phyloP scores from a whole-genome alignment of 352 stramenopile genomes.

The Phytophthora pluvialis region DNA sequence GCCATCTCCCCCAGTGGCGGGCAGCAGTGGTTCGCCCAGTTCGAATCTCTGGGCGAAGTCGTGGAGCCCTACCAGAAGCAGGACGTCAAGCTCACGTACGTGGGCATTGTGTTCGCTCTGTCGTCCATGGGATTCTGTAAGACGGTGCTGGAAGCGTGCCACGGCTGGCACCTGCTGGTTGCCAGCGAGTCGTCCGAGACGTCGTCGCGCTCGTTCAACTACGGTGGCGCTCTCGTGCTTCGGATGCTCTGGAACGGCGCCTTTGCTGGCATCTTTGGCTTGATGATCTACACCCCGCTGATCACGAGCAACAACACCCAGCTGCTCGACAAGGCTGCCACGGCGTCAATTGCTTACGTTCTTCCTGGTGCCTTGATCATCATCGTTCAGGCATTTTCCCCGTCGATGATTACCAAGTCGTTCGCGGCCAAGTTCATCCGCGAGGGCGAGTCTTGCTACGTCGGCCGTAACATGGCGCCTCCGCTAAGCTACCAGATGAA shows the following conservation, averaged over 20 bases:
- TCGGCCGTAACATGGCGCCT: constrained; percentile 72
- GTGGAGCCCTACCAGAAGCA: constrained; percentile 58
- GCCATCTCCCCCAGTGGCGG: constrained; percentile 67
- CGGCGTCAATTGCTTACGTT: constrained; percentile 46
- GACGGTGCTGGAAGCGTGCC: constrained; percentile 61
- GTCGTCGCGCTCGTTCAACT: constrained; percentile 67
- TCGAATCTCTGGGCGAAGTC: constrained; percentile 59
- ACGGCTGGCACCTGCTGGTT: constrained; percentile 66
- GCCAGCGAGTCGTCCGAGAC: constrained; percentile 44
- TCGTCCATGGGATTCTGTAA: constrained; percentile 62
- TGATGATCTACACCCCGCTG: constrained; percentile 68
- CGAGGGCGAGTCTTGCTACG: constrained; percentile 70
- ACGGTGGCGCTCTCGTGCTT: constrained; percentile 60
- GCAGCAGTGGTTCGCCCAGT: constrained; percentile 65
- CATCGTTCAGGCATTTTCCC: constrained; percentile 50
- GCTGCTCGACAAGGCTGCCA: constrained; percentile 48
- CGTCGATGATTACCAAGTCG: constrained; percentile 52
- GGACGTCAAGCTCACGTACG: constrained; percentile 69
- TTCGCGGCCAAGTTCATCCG: constrained; percentile 76
- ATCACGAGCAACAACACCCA: constrained; percentile 42
- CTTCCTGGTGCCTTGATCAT: constrained; percentile 52
- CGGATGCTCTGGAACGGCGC: constrained; percentile 70
- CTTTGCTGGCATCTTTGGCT: constrained; percentile 62
- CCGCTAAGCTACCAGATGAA: constrained; percentile 61
- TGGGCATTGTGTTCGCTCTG: constrained; percentile 57